Conservation (phyloP, 2,329 filamentous ascomycete genomes). For the Cadophora luteo-olivacea region DNA sequence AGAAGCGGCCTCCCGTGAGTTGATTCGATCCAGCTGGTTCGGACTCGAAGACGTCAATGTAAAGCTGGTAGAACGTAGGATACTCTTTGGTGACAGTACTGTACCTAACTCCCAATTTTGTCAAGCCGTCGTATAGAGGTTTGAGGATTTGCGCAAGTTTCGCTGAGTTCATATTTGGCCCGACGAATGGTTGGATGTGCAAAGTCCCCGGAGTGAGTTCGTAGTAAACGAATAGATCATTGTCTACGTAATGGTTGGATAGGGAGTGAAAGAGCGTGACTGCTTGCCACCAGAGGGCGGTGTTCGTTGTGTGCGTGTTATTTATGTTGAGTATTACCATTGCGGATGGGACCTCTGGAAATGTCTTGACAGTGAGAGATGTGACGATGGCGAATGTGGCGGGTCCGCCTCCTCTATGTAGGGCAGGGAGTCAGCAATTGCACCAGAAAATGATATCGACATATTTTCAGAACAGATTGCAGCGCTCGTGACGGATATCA, state of each 20-base stretch:
- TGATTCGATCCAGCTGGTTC: constrained; percentile 20
- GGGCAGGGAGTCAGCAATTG: neutral
- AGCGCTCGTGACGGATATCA: too few relatives aligned
- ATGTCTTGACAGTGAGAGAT: constrained; percentile 52
- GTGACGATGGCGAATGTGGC: constrained; percentile 63
- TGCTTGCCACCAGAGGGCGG: constrained; percentile 2
- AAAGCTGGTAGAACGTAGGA: constrained; percentile 1
- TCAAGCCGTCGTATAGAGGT: constrained; percentile 16
- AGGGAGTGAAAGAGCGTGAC: constrained; percentile 12
- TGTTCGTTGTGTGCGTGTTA: constrained; percentile 20
- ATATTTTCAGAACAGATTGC: too few relatives aligned
- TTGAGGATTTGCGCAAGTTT: constrained; percentile 17
- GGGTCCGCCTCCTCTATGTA: constrained; percentile 23
- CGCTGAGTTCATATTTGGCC: constrained; percentile 22
- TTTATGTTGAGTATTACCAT: constrained; percentile 23
- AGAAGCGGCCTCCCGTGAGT: constrained; percentile 24
- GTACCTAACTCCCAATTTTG: constrained; percentile 19
- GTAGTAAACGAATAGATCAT: constrained; percentile 25
- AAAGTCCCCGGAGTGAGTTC: constrained; percentile 15
- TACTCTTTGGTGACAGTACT: constrained; percentile 4
- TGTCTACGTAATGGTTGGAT: constrained; percentile 18
- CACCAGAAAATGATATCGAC: neutral
- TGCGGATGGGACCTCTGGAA: constrained; percentile 21
- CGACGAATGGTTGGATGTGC: constrained; percentile 20
- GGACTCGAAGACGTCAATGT: constrained; percentile 18